Conservation (phyloP, 2,329 filamentous ascomycete species). For the Neocatenulostroma microsporum region DNA sequence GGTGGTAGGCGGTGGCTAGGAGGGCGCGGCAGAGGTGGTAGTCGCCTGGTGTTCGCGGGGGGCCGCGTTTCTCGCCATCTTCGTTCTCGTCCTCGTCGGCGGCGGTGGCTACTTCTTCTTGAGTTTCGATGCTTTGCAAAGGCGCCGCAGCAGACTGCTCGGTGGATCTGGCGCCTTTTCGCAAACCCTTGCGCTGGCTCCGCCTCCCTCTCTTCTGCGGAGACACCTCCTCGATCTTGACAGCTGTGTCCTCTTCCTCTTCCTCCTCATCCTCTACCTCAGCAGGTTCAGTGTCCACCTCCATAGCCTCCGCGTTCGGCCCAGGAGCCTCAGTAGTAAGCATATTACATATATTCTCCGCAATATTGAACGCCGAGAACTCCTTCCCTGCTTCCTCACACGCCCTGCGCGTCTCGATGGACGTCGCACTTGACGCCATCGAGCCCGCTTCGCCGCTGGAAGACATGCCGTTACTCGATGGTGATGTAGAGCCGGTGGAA, state of each 20-base stretch:
- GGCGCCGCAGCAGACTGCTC: not conserved
- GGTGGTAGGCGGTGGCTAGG: constrained; percentile 65
- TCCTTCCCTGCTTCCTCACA: constrained; percentile 5
- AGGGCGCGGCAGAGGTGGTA: constrained; percentile 75
- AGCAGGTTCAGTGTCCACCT: not conserved
- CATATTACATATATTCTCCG: constrained; percentile 25
- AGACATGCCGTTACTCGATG: constrained; percentile 14
- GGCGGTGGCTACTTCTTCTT: constrained; percentile 9
- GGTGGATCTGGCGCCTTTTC: too few species aligned
- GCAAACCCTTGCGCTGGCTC: too few species aligned
- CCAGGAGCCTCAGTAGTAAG: constrained; percentile 18
- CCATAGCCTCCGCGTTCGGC: not conserved
- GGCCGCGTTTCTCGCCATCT: constrained; percentile 24
- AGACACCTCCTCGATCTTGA: not conserved
- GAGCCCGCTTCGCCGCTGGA: constrained; percentile 4
- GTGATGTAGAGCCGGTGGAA: constrained; percentile 15
- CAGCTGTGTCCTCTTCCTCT: not conserved
- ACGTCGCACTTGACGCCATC: constrained; percentile 25
- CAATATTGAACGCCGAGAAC: constrained; percentile 22
- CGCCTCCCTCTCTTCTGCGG: too few species aligned
- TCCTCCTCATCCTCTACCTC: not conserved
- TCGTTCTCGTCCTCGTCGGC: constrained; percentile 12
- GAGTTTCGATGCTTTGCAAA: constrained; percentile 1
- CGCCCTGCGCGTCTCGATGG: constrained; percentile 11
- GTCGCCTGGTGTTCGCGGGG: constrained; percentile 39